A percentile compares a stretch with the other conserved stretches of the same genome.
These are phyloP conservation scores for Schoenoplectus tabernaemontani DNA, from an alignment of 202 grass and related monocot genomes.

Conservation along the genomic window DNA sequence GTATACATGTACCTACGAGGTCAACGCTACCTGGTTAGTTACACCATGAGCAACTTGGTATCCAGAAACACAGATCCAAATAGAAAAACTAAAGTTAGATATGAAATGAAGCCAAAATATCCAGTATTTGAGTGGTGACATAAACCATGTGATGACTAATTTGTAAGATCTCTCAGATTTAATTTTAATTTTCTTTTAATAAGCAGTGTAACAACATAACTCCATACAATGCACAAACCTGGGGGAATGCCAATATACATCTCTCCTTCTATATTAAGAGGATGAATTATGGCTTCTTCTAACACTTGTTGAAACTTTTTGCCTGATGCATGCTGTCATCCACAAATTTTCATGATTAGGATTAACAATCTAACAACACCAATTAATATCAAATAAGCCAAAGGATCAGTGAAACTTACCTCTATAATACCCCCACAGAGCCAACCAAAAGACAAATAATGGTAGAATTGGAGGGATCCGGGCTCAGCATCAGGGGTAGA, in stretches of 20 bases:
- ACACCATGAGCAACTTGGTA: not conserved
- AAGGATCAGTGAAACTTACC: slow-evolving; percentile 32
- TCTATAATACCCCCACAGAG: slow-evolving; percentile 93
- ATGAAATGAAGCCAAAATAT: not conserved
- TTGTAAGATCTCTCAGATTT: not conserved
- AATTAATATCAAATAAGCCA: slow-evolving; percentile 17
- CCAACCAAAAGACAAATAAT: slow-evolving; percentile 97
- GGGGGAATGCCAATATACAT: slow-evolving; percentile 93
- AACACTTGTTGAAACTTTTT: slow-evolving; percentile 90
- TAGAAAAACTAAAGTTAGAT: not conserved
- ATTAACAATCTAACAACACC: slow-evolving; percentile 11
- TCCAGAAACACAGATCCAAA: not conserved
- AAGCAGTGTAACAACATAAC: not conserved
- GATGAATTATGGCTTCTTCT: slow-evolving; percentile 84
- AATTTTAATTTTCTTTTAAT: not conserved
- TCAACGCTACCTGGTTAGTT: not conserved
- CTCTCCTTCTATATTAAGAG: slow-evolving; percentile 86
- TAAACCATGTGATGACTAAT: not conserved
- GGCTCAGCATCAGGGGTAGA: slow-evolving; percentile 70
- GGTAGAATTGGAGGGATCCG: slow-evolving; percentile 74
- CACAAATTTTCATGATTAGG: slow-evolving; percentile 15
- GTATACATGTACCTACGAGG: not conserved
- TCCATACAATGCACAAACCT: slow-evolving; percentile 31
- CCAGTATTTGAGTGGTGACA: not conserved
- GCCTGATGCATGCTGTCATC: slow-evolving; percentile 58